Conservation (phyloP, 768 basidiomycete species). For the Lepiota venenata region DNA sequence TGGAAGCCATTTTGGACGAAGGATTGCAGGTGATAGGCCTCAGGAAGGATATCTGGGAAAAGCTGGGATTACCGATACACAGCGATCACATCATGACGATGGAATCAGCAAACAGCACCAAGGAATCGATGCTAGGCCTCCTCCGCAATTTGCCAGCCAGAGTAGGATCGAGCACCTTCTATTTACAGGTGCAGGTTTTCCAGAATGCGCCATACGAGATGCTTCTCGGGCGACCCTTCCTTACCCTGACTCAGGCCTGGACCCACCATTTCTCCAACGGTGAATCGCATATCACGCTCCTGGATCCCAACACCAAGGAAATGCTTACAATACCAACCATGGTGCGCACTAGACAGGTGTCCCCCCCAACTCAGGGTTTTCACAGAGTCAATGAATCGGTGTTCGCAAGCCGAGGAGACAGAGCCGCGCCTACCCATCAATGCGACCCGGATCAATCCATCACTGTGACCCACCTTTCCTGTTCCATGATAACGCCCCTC, state of each 20-base stretch:
- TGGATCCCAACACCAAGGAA: slow-evolving; percentile 15
- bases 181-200: slow-evolving; percentile 20
- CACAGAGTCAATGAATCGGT: slow-evolving; percentile 11
- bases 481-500: not conserved
- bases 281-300: slow-evolving; percentile 5
- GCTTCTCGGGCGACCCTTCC: slow-evolving; percentile 20
- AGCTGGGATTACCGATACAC: slow-evolving; percentile 7
- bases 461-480: not conserved
- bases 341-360: too few relatives aligned
- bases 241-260: slow-evolving; percentile 10
- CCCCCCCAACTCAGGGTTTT: slow-evolving; percentile 13
- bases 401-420: too few relatives aligned
- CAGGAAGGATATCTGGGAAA: slow-evolving; percentile 16
- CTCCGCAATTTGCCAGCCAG: slow-evolving; percentile 15
- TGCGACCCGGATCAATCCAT: too few relatives aligned
- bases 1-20: slow-evolving; percentile 16
- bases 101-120: slow-evolving; percentile 18
- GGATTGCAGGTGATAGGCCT: slow-evolving; percentile 17
- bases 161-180: slow-evolving; percentile 13
- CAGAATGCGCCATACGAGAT: slow-evolving; percentile 19
- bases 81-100: slow-evolving; percentile 16
- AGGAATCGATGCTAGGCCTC: slow-evolving; percentile 16
- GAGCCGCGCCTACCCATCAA: too few relatives aligned
- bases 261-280: slow-evolving; percentile 10
- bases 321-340: slow-evolving; percentile 13